Evolutionary conservation across 179 eudicot species (phyloP).

Genomic region (Vitellaria paradoxa): DNA sequence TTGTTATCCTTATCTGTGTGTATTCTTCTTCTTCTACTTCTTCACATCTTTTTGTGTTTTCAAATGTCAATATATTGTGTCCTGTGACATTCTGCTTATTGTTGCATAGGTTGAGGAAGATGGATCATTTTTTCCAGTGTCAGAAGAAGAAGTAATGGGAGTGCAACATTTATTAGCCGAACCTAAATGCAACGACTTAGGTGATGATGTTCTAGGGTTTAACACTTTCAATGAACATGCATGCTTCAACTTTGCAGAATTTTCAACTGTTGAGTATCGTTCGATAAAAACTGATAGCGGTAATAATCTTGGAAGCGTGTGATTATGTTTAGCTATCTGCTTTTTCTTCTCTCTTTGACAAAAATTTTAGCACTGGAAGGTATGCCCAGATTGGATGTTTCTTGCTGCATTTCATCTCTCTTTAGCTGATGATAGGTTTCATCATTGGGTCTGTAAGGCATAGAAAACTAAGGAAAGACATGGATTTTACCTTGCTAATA

Average conservation of each 20-base stretch:
- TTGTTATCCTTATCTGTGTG: background rate
- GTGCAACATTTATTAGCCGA: constrained; percentile 24
- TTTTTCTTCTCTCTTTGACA: constrained; percentile 1
- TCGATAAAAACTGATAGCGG: constrained; percentile 13
- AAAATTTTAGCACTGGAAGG: background rate
- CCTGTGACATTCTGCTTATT: background rate
- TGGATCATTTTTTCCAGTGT: constrained; percentile 21
- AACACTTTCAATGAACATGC: constrained; percentile 14
- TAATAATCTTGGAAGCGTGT: constrained; percentile 1
- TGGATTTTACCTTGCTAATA: background rate
- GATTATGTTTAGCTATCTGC: background rate
- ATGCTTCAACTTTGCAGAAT: constrained; percentile 19
- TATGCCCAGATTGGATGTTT: background rate
- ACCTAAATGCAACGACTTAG: constrained; percentile 17
- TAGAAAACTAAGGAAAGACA: background rate
- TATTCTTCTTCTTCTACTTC: background rate
- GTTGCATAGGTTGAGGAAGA: constrained; percentile 21
- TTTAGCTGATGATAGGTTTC: background rate
- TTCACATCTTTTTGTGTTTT: background rate
- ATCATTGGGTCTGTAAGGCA: background rate
- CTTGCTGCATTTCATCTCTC: background rate
- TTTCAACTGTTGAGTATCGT: constrained; percentile 12
- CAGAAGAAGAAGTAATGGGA: constrained; percentile 22
- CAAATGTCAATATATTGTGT: background rate
- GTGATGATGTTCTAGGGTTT: constrained; percentile 22